Percentiles rank a stretch among this genome's conserved stretches.
These are phyloP conservation scores for Phialophora expanda DNA, from an alignment of 2,329 filamentous ascomycete genomes.

Conservation along the genomic window DNA sequence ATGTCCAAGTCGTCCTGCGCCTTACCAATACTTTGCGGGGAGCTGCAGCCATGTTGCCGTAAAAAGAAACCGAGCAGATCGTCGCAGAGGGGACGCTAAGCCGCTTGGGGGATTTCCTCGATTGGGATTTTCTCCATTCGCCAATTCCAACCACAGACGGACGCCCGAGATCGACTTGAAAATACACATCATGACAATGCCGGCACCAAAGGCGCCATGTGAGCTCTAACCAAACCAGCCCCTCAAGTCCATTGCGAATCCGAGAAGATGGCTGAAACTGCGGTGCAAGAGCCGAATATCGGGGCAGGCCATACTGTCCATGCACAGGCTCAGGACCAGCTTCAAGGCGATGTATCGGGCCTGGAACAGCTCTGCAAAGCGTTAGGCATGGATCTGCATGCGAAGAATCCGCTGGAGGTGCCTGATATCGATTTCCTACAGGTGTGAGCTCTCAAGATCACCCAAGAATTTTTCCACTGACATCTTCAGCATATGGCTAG, in stretches of 20 bases:
- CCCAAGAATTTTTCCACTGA: background rate
- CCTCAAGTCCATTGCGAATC: background rate
- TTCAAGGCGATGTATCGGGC: background rate
- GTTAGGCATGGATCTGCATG: conserved; percentile 7
- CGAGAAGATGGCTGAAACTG: conserved; percentile 1
- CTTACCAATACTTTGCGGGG: background rate
- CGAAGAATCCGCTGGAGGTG: conserved; percentile 7
- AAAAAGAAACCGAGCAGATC: background rate
- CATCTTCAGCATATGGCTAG: conserved; percentile 18
- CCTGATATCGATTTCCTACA: conserved; percentile 20
- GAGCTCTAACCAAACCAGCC: background rate
- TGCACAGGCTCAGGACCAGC: background rate
- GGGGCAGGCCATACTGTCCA: background rate
- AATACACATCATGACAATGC: background rate
- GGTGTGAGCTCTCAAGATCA: background rate
- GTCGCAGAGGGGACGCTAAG: conserved; percentile 2
- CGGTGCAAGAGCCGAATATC: background rate
- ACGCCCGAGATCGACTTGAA: background rate
- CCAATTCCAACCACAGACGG: background rate
- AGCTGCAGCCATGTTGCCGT: background rate
- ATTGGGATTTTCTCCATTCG: conserved; percentile 16
- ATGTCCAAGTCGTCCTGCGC: background rate
- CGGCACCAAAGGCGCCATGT: background rate
- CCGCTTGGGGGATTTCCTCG: conserved; percentile 22
- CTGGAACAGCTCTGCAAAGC: conserved; percentile 10